These are phyloP conservation scores for Trypanosoma rangeli DNA, from an alignment of 208 protist species.

Conservation along the genomic window DNA sequence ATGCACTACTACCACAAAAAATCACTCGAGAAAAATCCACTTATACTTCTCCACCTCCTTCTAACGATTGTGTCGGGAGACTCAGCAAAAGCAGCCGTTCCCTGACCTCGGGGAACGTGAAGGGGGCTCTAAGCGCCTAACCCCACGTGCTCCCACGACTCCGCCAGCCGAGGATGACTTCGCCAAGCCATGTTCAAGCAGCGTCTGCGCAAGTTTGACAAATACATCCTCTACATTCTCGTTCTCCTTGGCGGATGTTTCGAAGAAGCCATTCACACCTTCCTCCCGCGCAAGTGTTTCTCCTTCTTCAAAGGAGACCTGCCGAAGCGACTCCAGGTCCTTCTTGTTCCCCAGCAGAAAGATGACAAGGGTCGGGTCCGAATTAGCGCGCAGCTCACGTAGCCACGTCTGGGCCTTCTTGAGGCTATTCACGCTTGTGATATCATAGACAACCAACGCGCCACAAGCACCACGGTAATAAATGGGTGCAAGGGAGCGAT, in stretches of 20 bases:
- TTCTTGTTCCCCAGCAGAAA: slow-evolving; percentile 96
- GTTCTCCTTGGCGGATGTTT: slow-evolving; percentile 88
- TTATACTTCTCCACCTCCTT: not conserved
- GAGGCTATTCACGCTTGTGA: slow-evolving; percentile 95
- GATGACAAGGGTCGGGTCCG: slow-evolving; percentile 89
- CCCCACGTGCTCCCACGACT: slow-evolving; percentile 16
- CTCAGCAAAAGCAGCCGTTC: slow-evolving; percentile 37
- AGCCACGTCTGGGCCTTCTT: slow-evolving; percentile 96
- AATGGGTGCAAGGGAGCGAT: slow-evolving; percentile 89
- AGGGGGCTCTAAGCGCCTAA: slow-evolving; percentile 29
- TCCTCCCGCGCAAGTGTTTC: slow-evolving; percentile 65
- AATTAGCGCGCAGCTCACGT: slow-evolving; percentile 93
- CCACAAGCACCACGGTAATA: slow-evolving; percentile 93
- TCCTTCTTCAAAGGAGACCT: slow-evolving; percentile 78
- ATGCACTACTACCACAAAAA: not conserved
- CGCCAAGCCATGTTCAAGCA: slow-evolving; percentile 90
- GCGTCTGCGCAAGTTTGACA: slow-evolving; percentile 86
- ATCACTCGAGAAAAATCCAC: not conserved
- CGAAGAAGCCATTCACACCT: slow-evolving; percentile 77
- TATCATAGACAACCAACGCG: slow-evolving; percentile 97
- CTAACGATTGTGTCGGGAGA: not conserved
- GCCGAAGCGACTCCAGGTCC: slow-evolving; percentile 90
- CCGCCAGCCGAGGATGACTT: slow-evolving; percentile 29
- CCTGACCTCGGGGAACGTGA: slow-evolving; percentile 31
- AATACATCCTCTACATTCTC: slow-evolving; percentile 86